phyloP scores from a whole-genome alignment of 2,329 filamentous ascomycete species.

The Cordyceps farinosa region DNA sequence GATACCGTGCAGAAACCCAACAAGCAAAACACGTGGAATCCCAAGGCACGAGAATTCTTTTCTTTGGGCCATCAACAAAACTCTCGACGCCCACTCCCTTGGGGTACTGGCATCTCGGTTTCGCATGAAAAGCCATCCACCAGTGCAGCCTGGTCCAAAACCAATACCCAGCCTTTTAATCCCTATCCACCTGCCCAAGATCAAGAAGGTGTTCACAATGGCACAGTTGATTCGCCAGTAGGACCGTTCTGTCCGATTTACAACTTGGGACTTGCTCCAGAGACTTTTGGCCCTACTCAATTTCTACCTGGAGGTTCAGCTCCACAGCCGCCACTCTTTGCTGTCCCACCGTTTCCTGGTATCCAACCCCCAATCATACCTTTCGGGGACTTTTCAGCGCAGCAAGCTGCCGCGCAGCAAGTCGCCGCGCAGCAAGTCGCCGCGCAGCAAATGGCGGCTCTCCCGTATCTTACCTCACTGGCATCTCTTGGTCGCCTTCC shows the following conservation, averaged over 20 bases:
- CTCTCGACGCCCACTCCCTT: background rate
- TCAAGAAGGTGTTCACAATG: background rate
- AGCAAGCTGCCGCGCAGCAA: slow-evolving; percentile 2
- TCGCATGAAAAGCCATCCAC: background rate
- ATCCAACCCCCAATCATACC: background rate
- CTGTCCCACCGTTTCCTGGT: background rate
- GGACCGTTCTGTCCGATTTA: background rate
- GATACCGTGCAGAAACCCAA: background rate
- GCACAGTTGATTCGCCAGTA: background rate
- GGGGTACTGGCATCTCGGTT: background rate
- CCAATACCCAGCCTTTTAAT: background rate
- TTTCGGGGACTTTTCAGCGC: background rate
- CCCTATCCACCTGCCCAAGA: background rate
- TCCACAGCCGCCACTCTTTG: background rate
- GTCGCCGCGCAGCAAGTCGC: background rate
- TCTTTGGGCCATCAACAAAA: slow-evolving; percentile 23
- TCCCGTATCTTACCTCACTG: slow-evolving; percentile 8
- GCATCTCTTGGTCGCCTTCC: background rate
- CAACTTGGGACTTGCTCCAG: background rate
- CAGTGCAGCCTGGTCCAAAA: background rate
- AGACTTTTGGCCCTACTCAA: background rate
- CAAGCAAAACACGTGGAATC: slow-evolving; percentile 27
- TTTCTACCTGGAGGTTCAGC: background rate
- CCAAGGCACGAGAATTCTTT: slow-evolving; percentile 33
- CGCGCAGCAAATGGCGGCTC: slow-evolving; percentile 4